Evolutionary conservation across 495 filamentous ascomycete genomes (phyloP).

Genomic region (Aspergillus egyptiacus): DNA sequence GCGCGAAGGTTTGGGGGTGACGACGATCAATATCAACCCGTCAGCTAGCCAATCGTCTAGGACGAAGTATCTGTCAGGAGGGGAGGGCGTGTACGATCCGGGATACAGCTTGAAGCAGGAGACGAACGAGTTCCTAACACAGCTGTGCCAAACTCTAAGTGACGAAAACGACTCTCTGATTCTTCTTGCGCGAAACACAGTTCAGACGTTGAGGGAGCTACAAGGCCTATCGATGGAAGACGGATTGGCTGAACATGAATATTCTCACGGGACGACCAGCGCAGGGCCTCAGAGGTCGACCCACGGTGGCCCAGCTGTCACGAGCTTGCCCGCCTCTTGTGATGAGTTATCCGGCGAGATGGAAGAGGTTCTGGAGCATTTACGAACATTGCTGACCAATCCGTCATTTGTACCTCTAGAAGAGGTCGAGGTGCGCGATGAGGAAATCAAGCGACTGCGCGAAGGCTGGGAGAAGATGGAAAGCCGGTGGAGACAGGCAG

Average conservation of each 20-base stretch:
- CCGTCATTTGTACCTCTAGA: conserved; percentile 96
- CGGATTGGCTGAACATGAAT: conserved; percentile 39
- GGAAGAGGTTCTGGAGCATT: conserved; percentile 67
- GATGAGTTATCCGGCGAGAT: conserved; percentile 68
- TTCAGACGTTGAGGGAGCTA: conserved; percentile 67
- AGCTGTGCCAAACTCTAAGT: conserved; percentile 78
- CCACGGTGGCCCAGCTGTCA: conserved; percentile 25
- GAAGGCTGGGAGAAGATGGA: conserved; percentile 91
- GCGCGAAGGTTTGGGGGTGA: conserved; percentile 44
- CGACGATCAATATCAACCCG: conserved; percentile 46
- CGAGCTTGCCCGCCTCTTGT: conserved; percentile 51
- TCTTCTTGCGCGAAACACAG: conserved; percentile 61
- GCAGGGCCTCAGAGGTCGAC: conserved; percentile 29
- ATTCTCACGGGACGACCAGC: conserved; percentile 31
- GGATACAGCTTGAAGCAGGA: conserved; percentile 74
- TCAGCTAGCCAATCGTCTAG: conserved; percentile 31
- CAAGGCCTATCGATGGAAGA: conserved; percentile 58
- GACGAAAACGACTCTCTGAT: conserved; percentile 91
- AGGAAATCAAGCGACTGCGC: conserved; percentile 75
- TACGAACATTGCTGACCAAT: conserved; percentile 80
- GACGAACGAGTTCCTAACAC: conserved; percentile 86
- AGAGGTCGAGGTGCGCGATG: conserved; percentile 82
- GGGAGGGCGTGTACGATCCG: conserved; percentile 48
- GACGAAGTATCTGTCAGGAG: conserved; percentile 24
- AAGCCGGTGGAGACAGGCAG: conserved; percentile 78